Evolutionary conservation across 768 basidiomycete genomes (phyloP).

Genomic region (Hygrocybe punicea): DNA sequence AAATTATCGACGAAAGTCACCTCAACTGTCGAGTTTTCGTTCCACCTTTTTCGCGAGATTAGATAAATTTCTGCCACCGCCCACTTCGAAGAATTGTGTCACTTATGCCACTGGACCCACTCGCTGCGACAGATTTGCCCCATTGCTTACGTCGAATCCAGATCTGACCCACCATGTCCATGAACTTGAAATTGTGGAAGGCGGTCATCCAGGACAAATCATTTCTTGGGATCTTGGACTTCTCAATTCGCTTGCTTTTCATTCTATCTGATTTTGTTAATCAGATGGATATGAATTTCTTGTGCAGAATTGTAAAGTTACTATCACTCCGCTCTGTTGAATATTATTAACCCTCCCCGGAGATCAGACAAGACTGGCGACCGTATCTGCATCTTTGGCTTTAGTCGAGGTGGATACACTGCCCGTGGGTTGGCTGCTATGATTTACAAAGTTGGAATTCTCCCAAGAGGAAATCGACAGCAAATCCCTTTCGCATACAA

Average conservation of each 20-base stretch:
- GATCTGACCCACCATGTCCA: too few species aligned
- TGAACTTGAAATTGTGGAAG: too few species aligned
- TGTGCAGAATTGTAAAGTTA: neutral
- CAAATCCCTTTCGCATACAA: slow-evolving; percentile 58
- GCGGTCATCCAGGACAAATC: too few species aligned
- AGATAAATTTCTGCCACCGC: too few species aligned
- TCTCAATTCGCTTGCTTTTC: slow-evolving; percentile 41
- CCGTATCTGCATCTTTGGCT: slow-evolving; percentile 61
- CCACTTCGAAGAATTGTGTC: too few species aligned
- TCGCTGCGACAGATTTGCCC: too few species aligned
- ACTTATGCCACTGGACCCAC: too few species aligned
- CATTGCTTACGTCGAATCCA: too few species aligned
- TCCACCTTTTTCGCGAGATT: too few species aligned
- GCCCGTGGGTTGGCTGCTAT: slow-evolving; percentile 53
- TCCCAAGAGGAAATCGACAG: slow-evolving; percentile 43
- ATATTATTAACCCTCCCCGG: neutral
- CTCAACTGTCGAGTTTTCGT: too few species aligned
- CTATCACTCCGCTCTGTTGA: neutral
- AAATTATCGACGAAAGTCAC: too few species aligned
- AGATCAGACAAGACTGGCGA: slow-evolving; percentile 16
- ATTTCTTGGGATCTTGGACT: slow-evolving; percentile 49
- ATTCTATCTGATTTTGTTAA: neutral
- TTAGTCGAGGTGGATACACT: slow-evolving; percentile 59
- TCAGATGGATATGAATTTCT: neutral
- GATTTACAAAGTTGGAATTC: slow-evolving; percentile 45